Evolutionary conservation across 352 stramenopile genomes (phyloP).

Genomic region (Globisporangium cederbergense): DNA sequence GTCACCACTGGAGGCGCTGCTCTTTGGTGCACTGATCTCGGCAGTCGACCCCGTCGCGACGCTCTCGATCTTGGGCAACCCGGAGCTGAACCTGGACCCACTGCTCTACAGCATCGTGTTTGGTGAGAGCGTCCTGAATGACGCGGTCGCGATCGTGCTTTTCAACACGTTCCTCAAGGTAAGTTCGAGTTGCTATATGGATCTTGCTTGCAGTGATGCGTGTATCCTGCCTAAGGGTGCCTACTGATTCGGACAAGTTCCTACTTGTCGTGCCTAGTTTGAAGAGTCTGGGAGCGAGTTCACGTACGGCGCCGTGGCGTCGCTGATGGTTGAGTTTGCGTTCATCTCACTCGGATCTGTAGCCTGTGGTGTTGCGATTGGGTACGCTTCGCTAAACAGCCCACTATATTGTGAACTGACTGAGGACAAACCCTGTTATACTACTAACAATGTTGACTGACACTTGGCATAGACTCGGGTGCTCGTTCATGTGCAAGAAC

Average conservation of each 20-base stretch:
- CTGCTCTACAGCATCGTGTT: conserved; percentile 93
- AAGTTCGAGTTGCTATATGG: no score
- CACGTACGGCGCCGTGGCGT: conserved; percentile 47
- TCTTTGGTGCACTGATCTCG: conserved; percentile 95
- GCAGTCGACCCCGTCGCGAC: conserved; percentile 96
- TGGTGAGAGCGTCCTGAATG: conserved; percentile 97
- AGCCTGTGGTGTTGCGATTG: conserved; percentile 66
- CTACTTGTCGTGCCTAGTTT: conserved; percentile 28
- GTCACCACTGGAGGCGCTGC: conserved; percentile 91
- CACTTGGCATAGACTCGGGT: conserved; percentile 43
- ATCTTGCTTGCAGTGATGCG: not conserved
- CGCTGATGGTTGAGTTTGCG: conserved; percentile 71
- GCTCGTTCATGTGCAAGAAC: conserved; percentile 77
- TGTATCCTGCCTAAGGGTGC: not conserved
- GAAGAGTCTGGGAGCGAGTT: conserved; percentile 79
- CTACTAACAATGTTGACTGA: not conserved
- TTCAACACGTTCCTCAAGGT: conserved; percentile 96
- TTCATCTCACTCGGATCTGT: conserved; percentile 81
- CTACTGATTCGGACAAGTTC: conserved; percentile 4
- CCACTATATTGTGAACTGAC: not conserved
- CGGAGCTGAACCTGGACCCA: conserved; percentile 89
- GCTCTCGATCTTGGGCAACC: conserved; percentile 93
- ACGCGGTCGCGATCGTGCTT: conserved; percentile 96
- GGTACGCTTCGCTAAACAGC: conserved; percentile 23
- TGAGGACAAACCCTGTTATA: no score